These are phyloP conservation scores for Plasmopara viticola DNA, from an alignment of 352 stramenopile species.

Conservation along the genomic window DNA sequence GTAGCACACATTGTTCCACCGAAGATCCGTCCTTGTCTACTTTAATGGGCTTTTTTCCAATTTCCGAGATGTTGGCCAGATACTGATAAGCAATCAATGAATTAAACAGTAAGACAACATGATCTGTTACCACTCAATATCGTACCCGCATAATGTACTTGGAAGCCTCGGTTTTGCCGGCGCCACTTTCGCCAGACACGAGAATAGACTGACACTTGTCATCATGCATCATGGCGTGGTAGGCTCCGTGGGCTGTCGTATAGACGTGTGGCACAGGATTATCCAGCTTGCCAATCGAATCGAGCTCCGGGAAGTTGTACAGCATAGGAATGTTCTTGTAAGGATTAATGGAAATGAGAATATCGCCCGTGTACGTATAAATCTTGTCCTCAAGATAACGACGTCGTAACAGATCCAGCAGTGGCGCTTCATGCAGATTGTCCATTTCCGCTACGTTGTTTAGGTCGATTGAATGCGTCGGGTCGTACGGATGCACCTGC, in stretches of 20 bases:
- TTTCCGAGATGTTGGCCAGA: conserved; percentile 87
- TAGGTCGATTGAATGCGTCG: conserved; percentile 82
- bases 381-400: conserved; percentile 90
- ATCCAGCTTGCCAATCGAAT: conserved; percentile 80
- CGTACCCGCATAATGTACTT: conserved; percentile 89
- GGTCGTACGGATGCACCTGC: conserved; percentile 88
- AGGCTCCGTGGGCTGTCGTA: conserved; percentile 76
- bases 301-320: conserved; percentile 88
- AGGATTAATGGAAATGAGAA: conserved; percentile 95
- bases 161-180: conserved; percentile 85
- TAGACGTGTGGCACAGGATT: conserved; percentile 85
- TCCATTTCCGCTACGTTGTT: conserved; percentile 92
- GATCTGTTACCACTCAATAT: neutral
- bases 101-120: too few relatives aligned
- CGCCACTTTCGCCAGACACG: conserved; percentile 81
- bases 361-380: conserved; percentile 94
- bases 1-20: conserved; percentile 87
- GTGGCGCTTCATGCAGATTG: conserved; percentile 87
- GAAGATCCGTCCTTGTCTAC: conserved; percentile 48
- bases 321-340: conserved; percentile 93
- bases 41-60: conserved; percentile 68
- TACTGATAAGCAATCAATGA: conserved; percentile 36
- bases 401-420: conserved; percentile 83
- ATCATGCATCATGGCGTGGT: conserved; percentile 70
- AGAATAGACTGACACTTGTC: conserved; percentile 84